These are phyloP conservation scores for Spatholobus suberectus DNA, from an alignment of 306 rosid species.

Conservation along the genomic window DNA sequence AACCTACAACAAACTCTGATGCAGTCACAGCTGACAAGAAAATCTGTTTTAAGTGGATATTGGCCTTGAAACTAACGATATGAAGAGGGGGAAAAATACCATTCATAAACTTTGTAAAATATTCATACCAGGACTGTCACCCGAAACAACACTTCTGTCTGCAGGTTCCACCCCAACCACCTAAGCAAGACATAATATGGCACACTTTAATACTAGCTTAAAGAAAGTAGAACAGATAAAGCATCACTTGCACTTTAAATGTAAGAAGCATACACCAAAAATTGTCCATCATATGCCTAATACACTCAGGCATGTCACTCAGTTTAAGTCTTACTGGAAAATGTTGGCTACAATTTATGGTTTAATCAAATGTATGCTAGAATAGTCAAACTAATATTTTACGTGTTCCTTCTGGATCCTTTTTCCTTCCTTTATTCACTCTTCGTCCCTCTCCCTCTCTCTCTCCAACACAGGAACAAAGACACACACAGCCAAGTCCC, in stretches of 20 bases:
- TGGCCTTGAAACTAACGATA: slow-evolving; percentile 29
- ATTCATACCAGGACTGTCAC: slow-evolving; percentile 75
- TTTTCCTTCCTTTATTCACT: slow-evolving; percentile 18
- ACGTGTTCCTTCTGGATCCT: neutral
- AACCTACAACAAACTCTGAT: slow-evolving; percentile 64
- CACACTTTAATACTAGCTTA: neutral
- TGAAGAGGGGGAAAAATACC: neutral
- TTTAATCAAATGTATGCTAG: slow-evolving; percentile 22
- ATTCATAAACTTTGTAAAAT: slow-evolving; percentile 19
- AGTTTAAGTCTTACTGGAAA: slow-evolving; percentile 11
- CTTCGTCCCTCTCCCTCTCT: neutral
- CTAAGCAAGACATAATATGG: slow-evolving; percentile 51
- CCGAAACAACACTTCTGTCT: slow-evolving; percentile 79
- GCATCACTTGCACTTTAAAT: slow-evolving; percentile 16
- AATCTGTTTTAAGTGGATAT: slow-evolving; percentile 30
- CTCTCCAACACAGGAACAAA: slow-evolving; percentile 22
- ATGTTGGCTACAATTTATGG: slow-evolving; percentile 18
- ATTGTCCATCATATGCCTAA: slow-evolving; percentile 10
- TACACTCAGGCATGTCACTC: neutral
- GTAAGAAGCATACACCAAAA: slow-evolving; percentile 24
- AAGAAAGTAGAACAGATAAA: slow-evolving; percentile 34
- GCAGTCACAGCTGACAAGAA: slow-evolving; percentile 27
- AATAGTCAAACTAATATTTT: slow-evolving; percentile 12
- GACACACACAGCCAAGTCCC: neutral
- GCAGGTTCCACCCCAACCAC: slow-evolving; percentile 97